Evolutionary conservation across 495 filamentous ascomycete species (phyloP).

Genomic region (Talaromyces trachyspermus): DNA sequence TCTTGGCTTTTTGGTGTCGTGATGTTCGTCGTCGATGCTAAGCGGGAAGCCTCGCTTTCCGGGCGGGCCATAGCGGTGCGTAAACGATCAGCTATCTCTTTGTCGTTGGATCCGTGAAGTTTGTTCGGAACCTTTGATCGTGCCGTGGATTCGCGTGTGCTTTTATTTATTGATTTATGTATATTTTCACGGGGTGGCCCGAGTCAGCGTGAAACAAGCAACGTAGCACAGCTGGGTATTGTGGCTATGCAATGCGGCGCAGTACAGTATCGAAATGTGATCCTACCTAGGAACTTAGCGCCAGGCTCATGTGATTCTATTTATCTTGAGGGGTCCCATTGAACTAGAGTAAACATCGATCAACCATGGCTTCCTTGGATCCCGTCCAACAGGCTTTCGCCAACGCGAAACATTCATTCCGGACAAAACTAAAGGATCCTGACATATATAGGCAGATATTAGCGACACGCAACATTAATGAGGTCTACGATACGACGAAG

Average conservation of each 20-base stretch:
- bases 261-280: neutral
- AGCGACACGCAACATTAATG: slow-evolving; percentile 14
- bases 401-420: slow-evolving; percentile 13
- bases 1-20: neutral
- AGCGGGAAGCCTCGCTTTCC: neutral
- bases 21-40: neutral
- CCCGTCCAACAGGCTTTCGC: slow-evolving; percentile 16
- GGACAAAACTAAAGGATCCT: slow-evolving; percentile 11
- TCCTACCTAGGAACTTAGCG: neutral
- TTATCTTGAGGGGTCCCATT: neutral
- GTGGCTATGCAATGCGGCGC: slow-evolving; percentile 1
- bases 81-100: too few species aligned
- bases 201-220: neutral
- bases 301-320: neutral
- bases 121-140: too few species aligned
- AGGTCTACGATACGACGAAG: slow-evolving; percentile 20
- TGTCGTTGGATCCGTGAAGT: too few species aligned
- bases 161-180: neutral
- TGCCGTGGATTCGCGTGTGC: neutral
- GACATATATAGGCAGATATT: slow-evolving; percentile 13
- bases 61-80: neutral
- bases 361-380: slow-evolving; percentile 4
- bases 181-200: too few species aligned
- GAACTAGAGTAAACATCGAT: neutral
- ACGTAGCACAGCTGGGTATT: neutral